These are phyloP conservation scores for Megacollybia marginata DNA, from an alignment of 768 basidiomycete genomes.

Conservation along the genomic window DNA sequence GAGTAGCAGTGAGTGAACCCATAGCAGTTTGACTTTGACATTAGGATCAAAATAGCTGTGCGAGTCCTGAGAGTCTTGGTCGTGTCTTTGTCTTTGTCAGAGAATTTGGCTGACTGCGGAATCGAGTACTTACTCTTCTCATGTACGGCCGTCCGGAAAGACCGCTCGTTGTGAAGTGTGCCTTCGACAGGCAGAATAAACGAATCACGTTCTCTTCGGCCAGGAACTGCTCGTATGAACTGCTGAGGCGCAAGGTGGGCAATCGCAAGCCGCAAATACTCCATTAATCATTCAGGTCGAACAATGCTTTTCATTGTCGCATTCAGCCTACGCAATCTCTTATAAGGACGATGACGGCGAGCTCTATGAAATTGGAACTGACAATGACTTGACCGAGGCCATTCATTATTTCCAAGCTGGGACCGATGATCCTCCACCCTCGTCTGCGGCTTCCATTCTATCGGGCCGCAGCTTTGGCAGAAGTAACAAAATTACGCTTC, in stretches of 20 bases:
- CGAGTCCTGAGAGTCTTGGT: no score
- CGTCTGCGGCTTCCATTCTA: constrained; percentile 68
- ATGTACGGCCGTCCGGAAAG: constrained; percentile 37
- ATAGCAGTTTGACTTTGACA: no score
- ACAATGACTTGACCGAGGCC: constrained; percentile 77
- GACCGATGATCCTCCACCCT: constrained; percentile 60
- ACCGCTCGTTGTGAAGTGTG: constrained; percentile 78
- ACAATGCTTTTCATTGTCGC: constrained; percentile 72
- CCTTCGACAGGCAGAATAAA: constrained; percentile 66
- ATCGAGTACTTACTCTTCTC: neutral
- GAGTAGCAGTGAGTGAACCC: no score
- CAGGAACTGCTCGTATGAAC: constrained; percentile 69
- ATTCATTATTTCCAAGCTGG: constrained; percentile 81
- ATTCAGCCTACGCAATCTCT: constrained; percentile 61
- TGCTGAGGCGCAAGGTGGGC: constrained; percentile 66
- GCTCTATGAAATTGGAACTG: constrained; percentile 56
- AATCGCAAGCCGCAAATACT: constrained; percentile 1
- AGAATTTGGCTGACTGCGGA: no score
- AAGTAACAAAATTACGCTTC: constrained; percentile 66
- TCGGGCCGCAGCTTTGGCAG: constrained; percentile 66
- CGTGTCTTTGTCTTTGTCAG: no score
- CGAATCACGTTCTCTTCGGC: constrained; percentile 77
- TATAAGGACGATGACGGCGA: constrained; percentile 91
- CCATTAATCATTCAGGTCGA: constrained; percentile 52
- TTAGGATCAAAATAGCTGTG: no score